Evolutionary conservation across 73 alveolate species (phyloP).

Genomic region (Paramecium octaurelia): DNA sequence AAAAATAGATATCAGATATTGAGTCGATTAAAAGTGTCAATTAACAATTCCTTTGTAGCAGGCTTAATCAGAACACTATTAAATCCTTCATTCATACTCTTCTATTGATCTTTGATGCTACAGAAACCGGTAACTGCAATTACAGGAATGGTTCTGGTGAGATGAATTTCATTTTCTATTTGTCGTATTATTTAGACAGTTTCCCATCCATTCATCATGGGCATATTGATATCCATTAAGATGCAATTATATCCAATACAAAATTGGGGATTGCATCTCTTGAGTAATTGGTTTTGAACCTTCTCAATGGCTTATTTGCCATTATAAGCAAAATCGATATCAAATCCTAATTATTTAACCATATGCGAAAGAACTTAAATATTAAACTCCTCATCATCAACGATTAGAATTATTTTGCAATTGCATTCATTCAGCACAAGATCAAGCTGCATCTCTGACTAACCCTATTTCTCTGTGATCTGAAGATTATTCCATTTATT

Average conservation of each 20-base stretch:
- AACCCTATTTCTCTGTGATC: not conserved
- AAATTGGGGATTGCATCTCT: not conserved
- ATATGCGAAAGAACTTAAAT: not conserved
- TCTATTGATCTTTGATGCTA: constrained; percentile 1
- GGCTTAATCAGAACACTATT: constrained; percentile 10
- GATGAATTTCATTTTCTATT: not conserved
- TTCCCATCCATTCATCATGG: constrained; percentile 17
- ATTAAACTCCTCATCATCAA: constrained; percentile 21
- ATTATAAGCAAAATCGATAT: not conserved
- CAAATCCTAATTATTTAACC: not conserved
- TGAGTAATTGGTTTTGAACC: not conserved
- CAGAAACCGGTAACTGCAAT: constrained; percentile 16
- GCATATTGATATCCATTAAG: constrained; percentile 1
- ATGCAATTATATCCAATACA: not conserved
- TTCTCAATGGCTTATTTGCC: not conserved
- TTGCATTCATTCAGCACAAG: not conserved
- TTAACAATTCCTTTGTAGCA: not conserved
- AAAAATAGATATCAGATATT: not conserved
- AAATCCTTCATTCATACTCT: constrained; percentile 16
- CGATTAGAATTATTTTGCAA: not conserved
- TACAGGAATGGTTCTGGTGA: constrained; percentile 1
- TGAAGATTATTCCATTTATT: not conserved
- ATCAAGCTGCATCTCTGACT: not conserved
- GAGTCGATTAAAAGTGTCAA: not conserved
- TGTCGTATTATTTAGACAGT: not conserved